These are phyloP conservation scores for Xerocomus brunneocitrinus DNA, from an alignment of 768 basidiomycete genomes.

Conservation along the genomic window DNA sequence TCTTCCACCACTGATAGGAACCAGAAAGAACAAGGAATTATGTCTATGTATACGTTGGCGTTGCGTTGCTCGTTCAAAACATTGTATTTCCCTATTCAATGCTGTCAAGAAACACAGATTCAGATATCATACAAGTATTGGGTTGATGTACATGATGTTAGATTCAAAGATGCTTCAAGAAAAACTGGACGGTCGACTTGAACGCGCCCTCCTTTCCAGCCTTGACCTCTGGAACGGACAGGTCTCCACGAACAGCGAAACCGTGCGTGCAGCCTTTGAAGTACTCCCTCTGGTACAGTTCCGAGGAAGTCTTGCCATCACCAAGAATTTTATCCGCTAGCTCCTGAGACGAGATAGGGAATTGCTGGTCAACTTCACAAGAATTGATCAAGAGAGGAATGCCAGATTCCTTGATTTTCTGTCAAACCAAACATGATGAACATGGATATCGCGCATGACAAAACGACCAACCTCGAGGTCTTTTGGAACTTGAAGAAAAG, in stretches of 20 bases:
- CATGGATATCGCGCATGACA: not conserved
- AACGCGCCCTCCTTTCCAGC: slow-evolving; percentile 55
- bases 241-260: slow-evolving; percentile 50
- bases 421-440: not conserved
- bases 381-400: slow-evolving; percentile 66
- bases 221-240: slow-evolving; percentile 47
- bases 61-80: not conserved
- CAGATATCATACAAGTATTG: not conserved
- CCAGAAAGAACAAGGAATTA: not conserved
- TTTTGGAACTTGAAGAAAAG: slow-evolving; percentile 30
- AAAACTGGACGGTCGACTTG: slow-evolving; percentile 52
- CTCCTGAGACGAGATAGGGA: slow-evolving; percentile 43
- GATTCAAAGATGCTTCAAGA: slow-evolving; percentile 33
- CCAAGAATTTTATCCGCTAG: slow-evolving; percentile 50
- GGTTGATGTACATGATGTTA: not conserved
- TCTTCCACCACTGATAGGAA: slow-evolving; percentile 77
- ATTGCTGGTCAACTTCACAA: slow-evolving; percentile 49
- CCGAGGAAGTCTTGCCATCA: slow-evolving; percentile 32
- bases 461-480: slow-evolving; percentile 53
- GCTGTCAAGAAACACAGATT: not conserved
- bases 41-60: slow-evolving; percentile 2
- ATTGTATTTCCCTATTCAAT: not conserved
- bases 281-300: slow-evolving; percentile 31
- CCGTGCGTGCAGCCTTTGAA: slow-evolving; percentile 46
- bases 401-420: slow-evolving; percentile 49